Evolutionary conservation across 1,284 basidiomycete species (phyloP).

Genomic region (Athelia sp.): DNA sequence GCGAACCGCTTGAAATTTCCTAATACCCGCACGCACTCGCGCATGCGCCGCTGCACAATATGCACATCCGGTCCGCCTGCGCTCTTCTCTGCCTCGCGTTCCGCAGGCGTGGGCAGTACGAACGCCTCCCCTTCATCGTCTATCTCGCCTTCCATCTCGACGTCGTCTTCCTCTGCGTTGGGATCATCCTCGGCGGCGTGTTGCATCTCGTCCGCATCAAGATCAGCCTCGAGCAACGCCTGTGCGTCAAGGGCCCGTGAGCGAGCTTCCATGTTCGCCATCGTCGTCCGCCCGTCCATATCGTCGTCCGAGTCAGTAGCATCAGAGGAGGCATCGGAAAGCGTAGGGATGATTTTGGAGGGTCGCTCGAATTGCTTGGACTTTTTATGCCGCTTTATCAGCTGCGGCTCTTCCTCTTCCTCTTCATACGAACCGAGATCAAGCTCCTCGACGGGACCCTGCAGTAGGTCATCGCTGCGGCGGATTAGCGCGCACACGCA

Average conservation of each 20-base stretch:
- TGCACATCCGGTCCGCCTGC: constrained; percentile 75
- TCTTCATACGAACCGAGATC: constrained; percentile 67
- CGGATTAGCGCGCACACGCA: constrained; percentile 20
- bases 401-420: constrained; percentile 40
- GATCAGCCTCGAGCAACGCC: constrained; percentile 60
- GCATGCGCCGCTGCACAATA: constrained; percentile 84
- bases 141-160: constrained; percentile 52
- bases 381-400: constrained; percentile 37
- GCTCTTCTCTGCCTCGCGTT: constrained; percentile 76
- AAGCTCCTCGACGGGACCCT: constrained; percentile 56
- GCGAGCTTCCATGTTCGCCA: constrained; percentile 72
- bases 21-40: constrained; percentile 81
- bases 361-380: constrained; percentile 49
- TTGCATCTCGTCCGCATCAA: constrained; percentile 64
- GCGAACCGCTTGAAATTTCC: constrained; percentile 69
- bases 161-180: constrained; percentile 50
- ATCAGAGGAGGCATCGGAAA: constrained; percentile 38
- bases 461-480: constrained; percentile 36
- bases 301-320: constrained; percentile 31
- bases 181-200: constrained; percentile 46
- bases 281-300: constrained; percentile 60
- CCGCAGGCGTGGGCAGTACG: constrained; percentile 76
- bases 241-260: constrained; percentile 68
- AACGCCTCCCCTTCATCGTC: constrained; percentile 64
- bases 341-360: constrained; percentile 45